Conservation (phyloP, 2,329 filamentous ascomycete genomes). For the Xylariaceae sp. region DNA sequence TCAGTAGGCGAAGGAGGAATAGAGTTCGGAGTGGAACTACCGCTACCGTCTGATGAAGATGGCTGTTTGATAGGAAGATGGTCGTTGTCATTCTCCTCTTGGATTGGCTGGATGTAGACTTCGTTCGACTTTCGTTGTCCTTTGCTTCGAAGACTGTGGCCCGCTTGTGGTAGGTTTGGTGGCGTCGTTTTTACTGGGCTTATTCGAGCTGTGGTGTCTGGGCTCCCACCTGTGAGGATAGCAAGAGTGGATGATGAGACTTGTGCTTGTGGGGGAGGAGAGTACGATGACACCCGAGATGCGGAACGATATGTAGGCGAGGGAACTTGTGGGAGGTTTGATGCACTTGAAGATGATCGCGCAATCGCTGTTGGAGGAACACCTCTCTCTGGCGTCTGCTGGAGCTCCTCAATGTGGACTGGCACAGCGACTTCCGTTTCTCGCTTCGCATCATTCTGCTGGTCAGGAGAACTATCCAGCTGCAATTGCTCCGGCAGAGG, state of each 20-base stretch:
- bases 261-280: slow-evolving; percentile 18
- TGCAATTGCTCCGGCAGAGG: slow-evolving; percentile 70
- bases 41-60: slow-evolving; percentile 34
- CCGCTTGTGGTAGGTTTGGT: slow-evolving; percentile 21
- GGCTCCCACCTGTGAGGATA: slow-evolving; percentile 18
- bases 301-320: slow-evolving; percentile 27
- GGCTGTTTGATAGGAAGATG: slow-evolving; percentile 17
- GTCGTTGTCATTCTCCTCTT: slow-evolving; percentile 48
- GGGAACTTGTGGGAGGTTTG: slow-evolving; percentile 31
- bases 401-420: slow-evolving; percentile 68
- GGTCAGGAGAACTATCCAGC: slow-evolving; percentile 50
- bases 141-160: slow-evolving; percentile 34
- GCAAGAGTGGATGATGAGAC: slow-evolving; percentile 17
- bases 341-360: slow-evolving; percentile 39
- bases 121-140: slow-evolving; percentile 39
- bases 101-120: slow-evolving; percentile 49
- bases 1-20: slow-evolving; percentile 29
- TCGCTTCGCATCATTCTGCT: slow-evolving; percentile 35
- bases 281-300: slow-evolving; percentile 31
- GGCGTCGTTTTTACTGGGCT: slow-evolving; percentile 8
- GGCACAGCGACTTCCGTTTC: slow-evolving; percentile 63
- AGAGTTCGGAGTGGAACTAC: slow-evolving; percentile 18
- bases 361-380: slow-evolving; percentile 48
- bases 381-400: slow-evolving; percentile 66
- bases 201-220: neutral